A percentile compares a stretch with the other conserved stretches of the same genome.
These are phyloP conservation scores for Penicillium verrucosum DNA, from an alignment of 2,329 filamentous ascomycete genomes.

Conservation along the genomic window DNA sequence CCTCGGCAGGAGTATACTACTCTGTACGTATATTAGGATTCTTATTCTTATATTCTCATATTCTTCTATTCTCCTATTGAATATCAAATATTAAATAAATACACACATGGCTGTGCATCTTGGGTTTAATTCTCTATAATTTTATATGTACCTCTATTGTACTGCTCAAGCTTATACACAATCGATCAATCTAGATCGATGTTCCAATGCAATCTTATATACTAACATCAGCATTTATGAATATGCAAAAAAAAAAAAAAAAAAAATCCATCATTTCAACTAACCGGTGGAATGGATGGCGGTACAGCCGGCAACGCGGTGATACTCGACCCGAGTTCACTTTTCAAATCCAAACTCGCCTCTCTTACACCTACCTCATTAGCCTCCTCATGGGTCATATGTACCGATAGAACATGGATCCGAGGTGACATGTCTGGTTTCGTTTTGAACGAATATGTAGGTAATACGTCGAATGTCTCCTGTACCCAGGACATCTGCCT, in stretches of 20 bases:
- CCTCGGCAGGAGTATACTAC: too few species aligned
- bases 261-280: not conserved
- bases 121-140: too few species aligned
- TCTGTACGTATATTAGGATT: too few species aligned
- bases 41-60: not conserved
- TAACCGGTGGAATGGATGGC: conserved; percentile 1
- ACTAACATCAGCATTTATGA: not conserved
- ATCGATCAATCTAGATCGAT: conserved; percentile 2
- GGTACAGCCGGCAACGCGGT: conserved; percentile 7
- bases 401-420: conserved; percentile 32
- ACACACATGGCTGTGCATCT: not conserved
- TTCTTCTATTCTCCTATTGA: too few species aligned
- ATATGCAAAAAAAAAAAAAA: not conserved
- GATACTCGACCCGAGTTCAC: conserved; percentile 2
- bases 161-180: not conserved
- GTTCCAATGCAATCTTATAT: not conserved
- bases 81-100: too few species aligned
- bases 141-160: not conserved
- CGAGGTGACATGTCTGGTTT: conserved; percentile 27
- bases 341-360: conserved; percentile 5
- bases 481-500: conserved; percentile 33
- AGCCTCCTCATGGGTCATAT: conserved; percentile 24
- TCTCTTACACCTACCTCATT: not conserved
- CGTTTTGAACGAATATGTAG: conserved; percentile 32
- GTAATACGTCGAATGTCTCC: conserved; percentile 25